Evolutionary conservation across 2,329 filamentous ascomycete genomes (phyloP).

Genomic region (Rhynchosporium secalis): DNA sequence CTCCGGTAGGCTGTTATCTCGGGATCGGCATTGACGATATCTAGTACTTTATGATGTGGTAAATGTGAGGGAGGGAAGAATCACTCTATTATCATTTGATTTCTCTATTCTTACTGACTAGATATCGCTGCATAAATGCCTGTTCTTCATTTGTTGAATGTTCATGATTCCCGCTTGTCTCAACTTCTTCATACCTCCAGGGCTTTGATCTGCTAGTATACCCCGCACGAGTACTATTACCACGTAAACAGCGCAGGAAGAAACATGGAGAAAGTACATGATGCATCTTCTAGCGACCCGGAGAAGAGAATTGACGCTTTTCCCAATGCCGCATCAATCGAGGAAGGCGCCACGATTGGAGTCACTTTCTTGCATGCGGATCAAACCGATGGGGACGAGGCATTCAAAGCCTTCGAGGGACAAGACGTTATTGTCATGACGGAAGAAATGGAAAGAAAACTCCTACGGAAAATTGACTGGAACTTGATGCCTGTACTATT

Average conservation of each 20-base stretch:
- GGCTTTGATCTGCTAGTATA: background rate
- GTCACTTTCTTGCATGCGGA: conserved; percentile 41
- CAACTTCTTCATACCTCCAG: too few species aligned
- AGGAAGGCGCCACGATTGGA: conserved; percentile 28
- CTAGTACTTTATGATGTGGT: background rate
- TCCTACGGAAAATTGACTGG: conserved; percentile 49
- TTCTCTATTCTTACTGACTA: too few species aligned
- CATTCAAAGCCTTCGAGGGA: conserved; percentile 44
- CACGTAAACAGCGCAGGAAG: background rate
- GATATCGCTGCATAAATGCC: too few species aligned
- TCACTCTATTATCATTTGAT: too few species aligned
- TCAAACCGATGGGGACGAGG: conserved; percentile 46
- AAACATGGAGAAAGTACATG: conserved; percentile 22
- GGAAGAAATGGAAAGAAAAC: conserved; percentile 43
- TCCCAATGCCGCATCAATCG: conserved; percentile 24
- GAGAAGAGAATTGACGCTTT: conserved; percentile 23
- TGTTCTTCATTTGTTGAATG: too few species aligned
- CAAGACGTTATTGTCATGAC: conserved; percentile 43
- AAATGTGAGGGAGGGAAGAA: background rate
- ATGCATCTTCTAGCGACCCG: conserved; percentile 23
- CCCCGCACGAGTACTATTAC: background rate
- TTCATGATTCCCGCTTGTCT: too few species aligned
- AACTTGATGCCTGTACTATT: conserved; percentile 46
- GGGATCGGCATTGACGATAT: background rate
- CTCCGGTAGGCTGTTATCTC: background rate